Base-by-base conservation (phyloP, 257 asterid species). In the Eucommia ulmoides region DNA sequence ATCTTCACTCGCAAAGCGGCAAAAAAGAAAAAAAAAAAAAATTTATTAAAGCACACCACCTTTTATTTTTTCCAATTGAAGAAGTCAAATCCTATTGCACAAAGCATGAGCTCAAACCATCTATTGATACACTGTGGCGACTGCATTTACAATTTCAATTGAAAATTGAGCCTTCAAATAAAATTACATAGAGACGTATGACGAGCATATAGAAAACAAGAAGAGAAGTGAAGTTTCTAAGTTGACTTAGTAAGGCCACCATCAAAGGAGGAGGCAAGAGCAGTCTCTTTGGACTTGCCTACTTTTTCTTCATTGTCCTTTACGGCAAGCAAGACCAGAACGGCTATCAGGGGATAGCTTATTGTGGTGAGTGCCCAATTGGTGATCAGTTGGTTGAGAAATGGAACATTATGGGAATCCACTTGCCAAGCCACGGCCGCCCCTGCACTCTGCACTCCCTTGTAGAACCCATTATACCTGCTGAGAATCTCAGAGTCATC, bases 401-500 rank as follows among this genome's bases (percentile, higher is more conserved):
- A 60, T 1, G 71, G 60, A 53, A 69, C 69, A 0, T 63, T 67
- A 10, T 41, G 56, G 3, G 70, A 41, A 42, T 72, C 74, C 1
- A 72, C 53, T 57, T 72, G 74, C 78, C 78, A 72, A 20, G 78
- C 66, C n/a, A 67, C 47, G 6, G 72, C 74, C 16, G 69, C 78
- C 20, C 78, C 78, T 3, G 74, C 74, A 46, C 78, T 72, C 59
- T 67, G 78, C 50, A 67, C 69, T 50, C 78, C 78, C 58, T 67
- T 72, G 64, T 60, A 72, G 49, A 72, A 67, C 9, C 78, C 78
- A 25, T 56, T 55, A 33, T 67, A 72, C 62, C 78, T 72, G 93
- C 97, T 89, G 41, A 89, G 93, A 22, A 89, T 49, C 81, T 80
- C 91, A 3, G 94, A 81, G 55, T 84, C 94, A 66, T 84, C 94